These are phyloP conservation scores for Trypanosoma rangeli DNA, from an alignment of 208 protist genomes.

Conservation along the genomic window DNA sequence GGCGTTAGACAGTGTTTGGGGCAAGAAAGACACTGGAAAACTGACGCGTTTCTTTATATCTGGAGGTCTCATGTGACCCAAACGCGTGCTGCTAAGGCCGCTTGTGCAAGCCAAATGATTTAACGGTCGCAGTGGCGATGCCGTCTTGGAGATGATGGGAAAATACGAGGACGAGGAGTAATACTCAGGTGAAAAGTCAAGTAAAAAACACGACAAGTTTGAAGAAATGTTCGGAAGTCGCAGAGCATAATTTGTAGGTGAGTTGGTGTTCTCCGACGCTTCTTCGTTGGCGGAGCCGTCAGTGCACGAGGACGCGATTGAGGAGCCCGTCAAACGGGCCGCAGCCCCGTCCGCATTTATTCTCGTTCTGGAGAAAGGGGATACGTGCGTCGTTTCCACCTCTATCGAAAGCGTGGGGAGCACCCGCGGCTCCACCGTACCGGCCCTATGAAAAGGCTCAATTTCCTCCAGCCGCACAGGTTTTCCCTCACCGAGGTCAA, in stretches of 20 bases:
- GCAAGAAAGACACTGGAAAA: too few relatives aligned
- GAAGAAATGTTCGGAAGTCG: conserved; percentile 8
- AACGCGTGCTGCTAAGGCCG: too few relatives aligned
- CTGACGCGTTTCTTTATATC: too few relatives aligned
- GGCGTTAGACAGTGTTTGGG: too few relatives aligned
- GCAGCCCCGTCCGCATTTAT: background rate
- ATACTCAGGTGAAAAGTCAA: background rate
- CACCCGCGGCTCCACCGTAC: conserved; percentile 5
- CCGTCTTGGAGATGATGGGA: too few relatives aligned
- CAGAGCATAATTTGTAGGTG: background rate
- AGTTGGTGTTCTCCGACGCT: background rate
- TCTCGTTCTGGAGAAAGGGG: background rate
- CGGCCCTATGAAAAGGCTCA: conserved; percentile 1
- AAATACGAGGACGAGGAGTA: too few relatives aligned
- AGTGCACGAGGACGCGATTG: background rate
- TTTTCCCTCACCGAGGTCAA: conserved; percentile 20
- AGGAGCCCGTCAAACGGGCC: background rate
- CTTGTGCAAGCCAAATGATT: too few relatives aligned
- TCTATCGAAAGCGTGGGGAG: conserved; percentile 8
- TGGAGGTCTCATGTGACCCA: too few relatives aligned
- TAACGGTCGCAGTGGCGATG: too few relatives aligned
- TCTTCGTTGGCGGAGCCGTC: background rate
- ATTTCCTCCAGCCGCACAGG: conserved; percentile 16
- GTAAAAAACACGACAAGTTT: background rate
- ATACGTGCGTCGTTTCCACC: background rate